Base-by-base conservation (phyloP, 805 yeast genomes). In the Wickerhamiella domercqiae region DNA sequence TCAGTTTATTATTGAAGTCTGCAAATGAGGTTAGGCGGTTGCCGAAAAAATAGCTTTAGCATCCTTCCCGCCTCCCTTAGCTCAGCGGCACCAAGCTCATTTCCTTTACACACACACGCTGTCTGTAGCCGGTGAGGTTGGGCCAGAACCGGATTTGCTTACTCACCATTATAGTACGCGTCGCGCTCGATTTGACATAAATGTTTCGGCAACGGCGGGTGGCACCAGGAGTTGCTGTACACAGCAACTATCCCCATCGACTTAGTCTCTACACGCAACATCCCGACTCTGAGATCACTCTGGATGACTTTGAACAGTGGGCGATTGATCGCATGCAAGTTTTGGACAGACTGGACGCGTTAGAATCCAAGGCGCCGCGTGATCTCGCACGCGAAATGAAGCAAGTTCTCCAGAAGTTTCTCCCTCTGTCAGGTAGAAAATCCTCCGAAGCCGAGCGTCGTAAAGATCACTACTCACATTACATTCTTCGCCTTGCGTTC, bases 251-350 rank as follows among this genome's bases (percentile, higher is more conserved):
- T 53, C 68, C 73, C 7, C 62, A 71, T 26, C 65, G 93, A 36
- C 62, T 90, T 35, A 73, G 82, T 16, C 72, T 87, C 50, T 90
- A 90, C 58, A 70, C 64, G 19, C 45, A 62, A 4, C 39, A 45
- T 21, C 45, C 44, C 17, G 59, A 67, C 22, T 74, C 76, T 11
- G 97, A 90, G 57, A 75, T 90, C 49, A 82, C 96, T 0, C 58
- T 90, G 14, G 96, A 86, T 45, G 81, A 90, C 50, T 90, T 90
- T 57, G 98, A 90, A 59, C 66, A 68, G 3, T 90, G 96, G 95
- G 97, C 97, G 3, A 77, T 90, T 38, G 97, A 87, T 52, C 63
- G 99, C 42, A 64, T 87, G 44, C 75, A 78, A 52, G 71, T 90
- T 6, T 64, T 90, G 41, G 69, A 84, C 38, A 94, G 83, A 53